Evolutionary conservation across 2,329 filamentous ascomycete species (phyloP), one percentile per base, ranked within the genome.

Genomic region (Claviceps maximensis): DNA sequence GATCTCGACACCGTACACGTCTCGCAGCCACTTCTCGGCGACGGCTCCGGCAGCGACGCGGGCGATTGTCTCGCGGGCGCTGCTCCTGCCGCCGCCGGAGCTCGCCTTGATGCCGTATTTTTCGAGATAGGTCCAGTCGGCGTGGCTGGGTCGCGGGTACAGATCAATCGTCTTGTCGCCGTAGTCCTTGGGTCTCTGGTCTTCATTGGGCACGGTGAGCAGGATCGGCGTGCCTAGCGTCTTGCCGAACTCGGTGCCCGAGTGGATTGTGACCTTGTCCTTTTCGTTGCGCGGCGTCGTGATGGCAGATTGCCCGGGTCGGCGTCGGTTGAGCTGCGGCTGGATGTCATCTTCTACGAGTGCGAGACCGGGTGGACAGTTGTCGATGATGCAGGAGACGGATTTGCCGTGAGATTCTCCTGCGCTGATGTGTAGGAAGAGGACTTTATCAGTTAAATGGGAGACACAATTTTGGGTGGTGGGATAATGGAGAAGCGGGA

Each of bases 61-160:
- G 58, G 86, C 89, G 65, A 97, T 95, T 12, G 91, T 97, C 77
- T 97, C 91, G 58, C 91, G 78, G n/a, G 93, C 93, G 67, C 85
- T 90, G 67, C 86, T 90, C 57, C 93, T 80, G 52, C 93, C 91
- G 61, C 93, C 91, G 54, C 93, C 91, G 56, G 84, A 89, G 67
- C 82, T 87, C 40, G 93, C 89, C 75, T 94, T 94, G 61, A 94
- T 83, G 54, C 91, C 91, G 69, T 98, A 98, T 74, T 97, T 97
- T 69, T 95, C 87, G 56, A 95, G 77, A 72, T 97, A 97, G 56
- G 93, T 97, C 81, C 86, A 96, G 71, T 97, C 91, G 55, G 93
- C 91, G 71, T 97, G 93, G 59, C 83, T 89, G 38, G 91, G 93
- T 50, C 93, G 80, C 4, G 93, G 93, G 77, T 86, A 97, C 57